Evolutionary conservation across 1,139 yeast species (phyloP), one percentile per base, ranked within the genome.

Genomic region (Saccharomyces hybrid): DNA sequence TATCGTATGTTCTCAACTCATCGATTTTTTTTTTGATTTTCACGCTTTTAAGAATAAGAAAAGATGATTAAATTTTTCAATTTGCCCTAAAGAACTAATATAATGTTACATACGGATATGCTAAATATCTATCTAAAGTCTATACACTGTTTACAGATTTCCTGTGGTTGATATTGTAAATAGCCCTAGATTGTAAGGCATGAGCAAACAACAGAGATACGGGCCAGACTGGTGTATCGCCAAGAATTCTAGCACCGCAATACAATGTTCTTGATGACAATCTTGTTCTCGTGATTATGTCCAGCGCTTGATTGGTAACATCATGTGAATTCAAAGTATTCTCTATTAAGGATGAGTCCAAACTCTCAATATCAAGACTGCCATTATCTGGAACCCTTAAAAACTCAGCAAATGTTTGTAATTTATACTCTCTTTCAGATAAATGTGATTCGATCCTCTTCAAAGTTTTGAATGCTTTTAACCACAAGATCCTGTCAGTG

Each of bases 141-240:
- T 48, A 38, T 25, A n/a, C 14, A 14, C 38, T 25, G 51, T 25
- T 48, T 48, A 31, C 27, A 23, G 48, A 13, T 26, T 32, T 38
- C 11, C 23, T 49, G 47, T 58, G 48, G 31, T 56, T 56, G 31
- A 68, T 68, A 57, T 62, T 38, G 19, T 38, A 60, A 13, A 79
- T 76, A 7, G 88, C 88, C 65, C 90, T 78, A 44, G 83, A 78
- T 66, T 84, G 84, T 63, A 86, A 74, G 3, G 88, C 89, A 65
- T 84, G 90, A 0, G 90, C 90, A 71, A 85, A 84, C 16, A 84
- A 79, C 69, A 85, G 74, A 1, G 89, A 87, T 54, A 84, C 78
- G 1, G 93, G 91, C 93, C 93, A 86, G 14, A 86, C 84, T 1
- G 93, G 91, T 0, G 90, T 89, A 72, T 86, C 90, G 1, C 89